These are phyloP conservation scores for Multifurca ochricompacta DNA, from an alignment of 768 basidiomycete species.

Conservation along the genomic window DNA sequence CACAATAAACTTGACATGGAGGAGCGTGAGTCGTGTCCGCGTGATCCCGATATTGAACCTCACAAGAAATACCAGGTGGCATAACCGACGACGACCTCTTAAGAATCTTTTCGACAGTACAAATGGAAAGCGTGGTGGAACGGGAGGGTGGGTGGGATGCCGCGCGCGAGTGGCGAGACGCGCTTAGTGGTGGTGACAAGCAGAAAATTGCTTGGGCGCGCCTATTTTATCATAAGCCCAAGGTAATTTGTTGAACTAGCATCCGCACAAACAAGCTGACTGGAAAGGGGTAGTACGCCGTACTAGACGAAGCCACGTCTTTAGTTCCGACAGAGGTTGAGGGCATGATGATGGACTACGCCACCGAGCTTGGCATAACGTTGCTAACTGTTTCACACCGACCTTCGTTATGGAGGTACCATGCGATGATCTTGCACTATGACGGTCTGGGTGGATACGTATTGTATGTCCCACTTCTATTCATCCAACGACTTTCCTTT, in stretches of 20 bases:
- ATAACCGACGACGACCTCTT: constrained; percentile 70
- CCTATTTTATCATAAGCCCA: constrained; percentile 91
- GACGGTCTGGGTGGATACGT: constrained; percentile 94
- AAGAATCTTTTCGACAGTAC: constrained; percentile 63
- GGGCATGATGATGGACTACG: constrained; percentile 91
- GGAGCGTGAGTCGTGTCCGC: constrained; percentile 37
- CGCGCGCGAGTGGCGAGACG: constrained; percentile 88
- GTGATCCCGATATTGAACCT: not conserved
- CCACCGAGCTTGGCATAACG: constrained; percentile 80
- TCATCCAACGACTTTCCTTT: not conserved
- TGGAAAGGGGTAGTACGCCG: constrained; percentile 64
- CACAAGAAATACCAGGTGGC: constrained; percentile 38
- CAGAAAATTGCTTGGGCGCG: constrained; percentile 97
- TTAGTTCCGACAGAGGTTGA: constrained; percentile 91
- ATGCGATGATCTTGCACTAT: constrained; percentile 81
- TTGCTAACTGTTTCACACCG: constrained; percentile 93
- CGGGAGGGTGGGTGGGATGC: constrained; percentile 96
- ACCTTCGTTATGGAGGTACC: constrained; percentile 90
- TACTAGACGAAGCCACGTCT: constrained; percentile 93
- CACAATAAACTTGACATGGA: constrained; percentile 78
- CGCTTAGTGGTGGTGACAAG: constrained; percentile 90
- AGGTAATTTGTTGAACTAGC: constrained; percentile 39
- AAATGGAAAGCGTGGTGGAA: constrained; percentile 81
- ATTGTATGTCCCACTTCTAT: constrained; percentile 51
- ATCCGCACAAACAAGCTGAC: constrained; percentile 1